phyloP scores from a whole-genome alignment of 1,284 basidiomycete species.

The Hemileia vastatrix region DNA sequence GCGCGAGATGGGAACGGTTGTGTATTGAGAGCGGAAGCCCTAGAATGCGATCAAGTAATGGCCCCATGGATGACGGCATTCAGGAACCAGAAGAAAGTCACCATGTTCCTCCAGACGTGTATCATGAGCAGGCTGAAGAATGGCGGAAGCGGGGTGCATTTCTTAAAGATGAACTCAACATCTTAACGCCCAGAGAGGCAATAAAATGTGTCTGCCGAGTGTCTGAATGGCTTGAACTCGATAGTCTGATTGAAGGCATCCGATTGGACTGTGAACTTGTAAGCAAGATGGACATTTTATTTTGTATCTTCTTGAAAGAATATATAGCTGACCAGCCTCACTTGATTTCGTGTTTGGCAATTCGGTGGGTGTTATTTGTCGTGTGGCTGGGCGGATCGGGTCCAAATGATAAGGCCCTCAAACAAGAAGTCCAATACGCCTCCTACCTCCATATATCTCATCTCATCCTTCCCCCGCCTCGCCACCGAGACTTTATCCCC shows the following conservation, averaged over 20 bases:
- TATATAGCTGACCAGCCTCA: not conserved
- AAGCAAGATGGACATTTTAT: conserved; percentile 37
- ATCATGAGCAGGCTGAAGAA: conserved; percentile 19
- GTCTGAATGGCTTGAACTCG: conserved; percentile 91
- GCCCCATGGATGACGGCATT: conserved; percentile 23
- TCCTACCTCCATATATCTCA: conserved; percentile 78
- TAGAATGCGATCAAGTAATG: conserved; percentile 46
- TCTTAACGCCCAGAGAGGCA: conserved; percentile 3
- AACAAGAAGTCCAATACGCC: conserved; percentile 86
- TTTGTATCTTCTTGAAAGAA: not conserved
- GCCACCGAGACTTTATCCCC: conserved; percentile 69
- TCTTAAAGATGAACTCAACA: conserved; percentile 15
- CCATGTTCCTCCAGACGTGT: no score
- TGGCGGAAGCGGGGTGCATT: conserved; percentile 34
- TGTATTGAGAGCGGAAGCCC: conserved; percentile 55
- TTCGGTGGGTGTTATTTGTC: not conserved
- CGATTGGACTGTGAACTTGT: conserved; percentile 92
- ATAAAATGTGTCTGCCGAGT: conserved; percentile 55
- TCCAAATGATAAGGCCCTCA: conserved; percentile 59
- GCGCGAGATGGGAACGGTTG: conserved; percentile 74
- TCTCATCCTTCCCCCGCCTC: conserved; percentile 79
- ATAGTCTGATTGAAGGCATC: conserved; percentile 84
- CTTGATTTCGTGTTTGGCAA: conserved; percentile 9
- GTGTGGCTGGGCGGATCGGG: not conserved
- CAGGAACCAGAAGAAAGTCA: conserved; percentile 24